A percentile compares a stretch with the other conserved stretches of the same genome.
These are phyloP conservation scores for Lentithecium fluviatile DNA, from an alignment of 495 filamentous ascomycete species.

Conservation along the genomic window DNA sequence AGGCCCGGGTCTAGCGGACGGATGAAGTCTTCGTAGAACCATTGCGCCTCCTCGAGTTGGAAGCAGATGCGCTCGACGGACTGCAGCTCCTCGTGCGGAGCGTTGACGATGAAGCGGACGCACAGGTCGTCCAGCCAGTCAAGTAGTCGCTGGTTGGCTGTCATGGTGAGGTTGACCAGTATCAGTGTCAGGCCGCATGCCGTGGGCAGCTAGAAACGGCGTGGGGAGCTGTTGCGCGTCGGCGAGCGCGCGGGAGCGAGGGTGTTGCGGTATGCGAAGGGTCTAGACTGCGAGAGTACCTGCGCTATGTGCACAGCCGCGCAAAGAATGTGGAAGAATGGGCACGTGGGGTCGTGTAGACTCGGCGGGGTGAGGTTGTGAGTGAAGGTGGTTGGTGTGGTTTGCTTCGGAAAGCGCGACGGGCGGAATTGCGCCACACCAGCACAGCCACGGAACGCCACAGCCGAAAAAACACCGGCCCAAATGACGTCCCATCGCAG, in stretches of 20 bases:
- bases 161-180: constrained; percentile 57
- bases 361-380: background rate
- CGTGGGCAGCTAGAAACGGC: constrained; percentile 9
- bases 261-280: background rate
- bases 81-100: constrained; percentile 83
- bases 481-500: background rate
- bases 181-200: constrained; percentile 39
- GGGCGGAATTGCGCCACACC: background rate
- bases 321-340: constrained; percentile 6
- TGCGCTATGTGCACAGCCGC: constrained; percentile 5
- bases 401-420: background rate
- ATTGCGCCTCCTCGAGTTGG: constrained; percentile 98
- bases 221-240: constrained; percentile 17
- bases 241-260: background rate
- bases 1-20: constrained; percentile 81
- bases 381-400: background rate
- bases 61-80: constrained; percentile 94
- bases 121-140: constrained; percentile 96
- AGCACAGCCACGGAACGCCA: background rate
- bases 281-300: constrained; percentile 10
- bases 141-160: constrained; percentile 75
- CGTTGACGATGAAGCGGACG: constrained; percentile 93
- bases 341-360: background rate
- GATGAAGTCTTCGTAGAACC: constrained; percentile 99
- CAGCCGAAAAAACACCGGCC: background rate